Conservation (phyloP, 2,329 filamentous ascomycete species). For the Macrophomina pseudophaseolina region DNA sequence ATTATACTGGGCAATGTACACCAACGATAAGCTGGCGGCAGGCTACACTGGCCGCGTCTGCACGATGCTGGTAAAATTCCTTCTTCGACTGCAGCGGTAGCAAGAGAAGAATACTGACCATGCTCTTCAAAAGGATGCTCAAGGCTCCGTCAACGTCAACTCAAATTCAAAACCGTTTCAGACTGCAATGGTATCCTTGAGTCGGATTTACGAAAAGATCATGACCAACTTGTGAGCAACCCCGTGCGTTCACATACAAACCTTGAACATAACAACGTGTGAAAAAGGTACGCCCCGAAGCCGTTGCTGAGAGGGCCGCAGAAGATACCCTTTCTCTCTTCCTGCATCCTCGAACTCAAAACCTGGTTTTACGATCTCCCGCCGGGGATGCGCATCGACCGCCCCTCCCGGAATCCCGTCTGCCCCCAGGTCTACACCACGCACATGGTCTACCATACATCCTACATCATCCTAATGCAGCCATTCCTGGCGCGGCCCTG, state of each 20-base stretch:
- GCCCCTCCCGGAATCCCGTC: slow-evolving; percentile 20
- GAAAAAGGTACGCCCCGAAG: slow-evolving; percentile 40
- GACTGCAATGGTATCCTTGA: slow-evolving; percentile 35
- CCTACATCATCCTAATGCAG: slow-evolving; percentile 40
- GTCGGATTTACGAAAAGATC: slow-evolving; percentile 41
- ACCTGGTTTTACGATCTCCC: slow-evolving; percentile 45
- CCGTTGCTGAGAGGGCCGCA: slow-evolving; percentile 29
- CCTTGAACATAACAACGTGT: neutral
- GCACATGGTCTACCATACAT: slow-evolving; percentile 45
- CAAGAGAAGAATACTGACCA: too few species aligned
- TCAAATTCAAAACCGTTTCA: slow-evolving; percentile 32
- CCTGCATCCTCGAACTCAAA: slow-evolving; percentile 40
- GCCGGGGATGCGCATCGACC: slow-evolving; percentile 37
- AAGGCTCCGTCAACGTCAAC: slow-evolving; percentile 36
- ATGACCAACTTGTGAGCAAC: slow-evolving; percentile 38
- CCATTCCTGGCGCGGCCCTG: slow-evolving; percentile 32
- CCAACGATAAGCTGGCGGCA: slow-evolving; percentile 42
- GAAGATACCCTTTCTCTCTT: slow-evolving; percentile 38
- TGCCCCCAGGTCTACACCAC: slow-evolving; percentile 41
- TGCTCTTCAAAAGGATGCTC: slow-evolving; percentile 33
- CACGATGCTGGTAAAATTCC: slow-evolving; percentile 40
- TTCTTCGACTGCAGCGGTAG: too few species aligned
- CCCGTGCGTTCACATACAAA: too few species aligned
- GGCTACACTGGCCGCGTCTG: slow-evolving; percentile 46
- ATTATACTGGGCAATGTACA: slow-evolving; percentile 47